These are phyloP conservation scores for Cokeromyces recurvatus DNA, from an alignment of 371 early-diverging fungal genomes.

Conservation along the genomic window DNA sequence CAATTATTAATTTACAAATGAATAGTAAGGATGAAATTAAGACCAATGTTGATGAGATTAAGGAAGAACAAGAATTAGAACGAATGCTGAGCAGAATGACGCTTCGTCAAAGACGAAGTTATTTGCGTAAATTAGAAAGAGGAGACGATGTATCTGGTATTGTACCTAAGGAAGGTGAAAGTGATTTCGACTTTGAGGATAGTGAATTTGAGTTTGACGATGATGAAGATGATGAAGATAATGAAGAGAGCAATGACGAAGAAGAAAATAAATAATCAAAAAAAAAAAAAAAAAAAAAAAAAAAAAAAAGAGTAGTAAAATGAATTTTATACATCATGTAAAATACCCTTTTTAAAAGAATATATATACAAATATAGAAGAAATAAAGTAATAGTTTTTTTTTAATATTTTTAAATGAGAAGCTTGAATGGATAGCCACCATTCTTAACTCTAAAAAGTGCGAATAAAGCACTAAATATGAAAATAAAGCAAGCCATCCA, in stretches of 20 bases:
- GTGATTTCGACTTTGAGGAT: constrained; percentile 42
- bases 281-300: constrained; percentile 14
- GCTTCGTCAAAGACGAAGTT: constrained; percentile 86
- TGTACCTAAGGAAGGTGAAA: constrained; percentile 33
- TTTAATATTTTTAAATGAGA: constrained; percentile 37
- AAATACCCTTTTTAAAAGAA: background rate
- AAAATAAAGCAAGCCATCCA: constrained; percentile 50
- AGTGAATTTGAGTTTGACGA: constrained; percentile 36
- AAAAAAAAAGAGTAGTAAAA: background rate
- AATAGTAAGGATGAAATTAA: constrained; percentile 51
- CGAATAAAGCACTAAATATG: constrained; percentile 60
- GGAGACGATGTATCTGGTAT: constrained; percentile 51
- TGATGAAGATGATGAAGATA: constrained; percentile 25
- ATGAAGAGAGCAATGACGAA: constrained; percentile 11
- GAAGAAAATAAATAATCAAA: background rate
- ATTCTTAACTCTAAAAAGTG: constrained; percentile 69
- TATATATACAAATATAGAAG: too few species aligned
- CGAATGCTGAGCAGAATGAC: constrained; percentile 66
- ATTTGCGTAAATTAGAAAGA: constrained; percentile 72
- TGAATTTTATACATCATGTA: constrained; percentile 3
- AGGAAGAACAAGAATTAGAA: constrained; percentile 73
- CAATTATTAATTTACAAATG: background rate
- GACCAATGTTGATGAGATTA: constrained; percentile 49
- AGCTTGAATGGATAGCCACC: constrained; percentile 74
- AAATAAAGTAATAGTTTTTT: too few species aligned